phyloP scores from a whole-genome alignment of 2,329 filamentous ascomycete species.

The Alternaria brassicicola region DNA sequence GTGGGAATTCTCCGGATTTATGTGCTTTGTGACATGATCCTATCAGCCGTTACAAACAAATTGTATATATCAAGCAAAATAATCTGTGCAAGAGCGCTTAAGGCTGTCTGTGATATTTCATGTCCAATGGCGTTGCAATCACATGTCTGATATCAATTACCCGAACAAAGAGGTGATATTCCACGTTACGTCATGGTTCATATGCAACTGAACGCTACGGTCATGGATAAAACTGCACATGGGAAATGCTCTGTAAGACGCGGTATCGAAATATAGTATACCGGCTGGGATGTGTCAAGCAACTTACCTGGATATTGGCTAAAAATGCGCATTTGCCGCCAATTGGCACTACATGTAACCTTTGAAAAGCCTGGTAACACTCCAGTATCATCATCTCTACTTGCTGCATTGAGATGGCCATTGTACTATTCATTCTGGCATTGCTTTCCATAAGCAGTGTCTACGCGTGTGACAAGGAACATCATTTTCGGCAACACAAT shows the following conservation, averaged over 20 bases:
- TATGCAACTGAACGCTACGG: background rate
- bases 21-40: background rate
- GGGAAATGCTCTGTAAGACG: background rate
- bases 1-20: background rate
- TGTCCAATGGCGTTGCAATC: background rate
- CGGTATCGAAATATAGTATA: background rate
- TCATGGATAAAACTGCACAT: background rate
- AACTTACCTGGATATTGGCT: background rate
- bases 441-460: background rate
- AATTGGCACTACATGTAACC: background rate
- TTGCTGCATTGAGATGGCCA: too few species aligned
- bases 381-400: background rate
- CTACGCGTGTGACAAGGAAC: conserved; percentile 3
- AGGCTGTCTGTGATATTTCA: background rate
- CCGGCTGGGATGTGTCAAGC: background rate
- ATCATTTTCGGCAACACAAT: conserved; percentile 16
- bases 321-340: background rate
- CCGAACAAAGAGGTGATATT: background rate
- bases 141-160: background rate
- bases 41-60: background rate
- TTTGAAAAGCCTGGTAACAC: background rate
- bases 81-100: background rate
- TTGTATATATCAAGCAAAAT: background rate
- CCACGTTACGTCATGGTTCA: background rate
- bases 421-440: background rate